Conservation (phyloP, 2,329 filamentous ascomycete genomes). For the Coniella vitis region DNA sequence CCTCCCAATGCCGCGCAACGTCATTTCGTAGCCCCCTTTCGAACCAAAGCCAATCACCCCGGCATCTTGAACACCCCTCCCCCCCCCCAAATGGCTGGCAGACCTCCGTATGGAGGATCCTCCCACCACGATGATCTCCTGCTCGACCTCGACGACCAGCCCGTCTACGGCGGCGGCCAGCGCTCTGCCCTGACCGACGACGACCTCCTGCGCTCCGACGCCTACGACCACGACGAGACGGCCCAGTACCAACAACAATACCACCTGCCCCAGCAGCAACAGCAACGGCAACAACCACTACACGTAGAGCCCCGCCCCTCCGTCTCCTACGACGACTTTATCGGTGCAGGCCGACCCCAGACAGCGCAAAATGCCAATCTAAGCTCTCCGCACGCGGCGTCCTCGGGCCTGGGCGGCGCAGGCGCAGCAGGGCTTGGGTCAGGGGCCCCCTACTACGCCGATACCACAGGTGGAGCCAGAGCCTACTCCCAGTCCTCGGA, state of each 20-base stretch:
- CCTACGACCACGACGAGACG: conserved; percentile 59
- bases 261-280: no score
- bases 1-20: conserved; percentile 15
- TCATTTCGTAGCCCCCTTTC: conserved; percentile 9
- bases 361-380: conserved; percentile 37
- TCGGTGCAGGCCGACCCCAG: conserved; percentile 53
- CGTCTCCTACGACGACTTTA: conserved; percentile 90
- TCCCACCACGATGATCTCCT: conserved; percentile 54
- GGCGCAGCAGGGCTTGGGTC: conserved; percentile 19
- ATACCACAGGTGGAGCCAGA: conserved; percentile 26
- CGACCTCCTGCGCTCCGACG: conserved; percentile 68
- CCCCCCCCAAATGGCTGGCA: conserved; percentile 53
- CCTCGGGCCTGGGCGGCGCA: conserved; percentile 28
- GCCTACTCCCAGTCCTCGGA: conserved; percentile 72
- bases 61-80: background rate
- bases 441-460: conserved; percentile 36
- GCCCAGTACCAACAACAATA: no score
- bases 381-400: conserved; percentile 22
- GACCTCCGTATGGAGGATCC: conserved; percentile 45
- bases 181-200: conserved; percentile 76
- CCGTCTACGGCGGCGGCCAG: conserved; percentile 68
- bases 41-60: conserved; percentile 5
- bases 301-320: conserved; percentile 64
- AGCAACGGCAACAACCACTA: conserved; percentile 32
- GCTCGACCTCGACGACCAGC: conserved; percentile 67